Conservation (phyloP, 129 eudicot species). For the Centaurea solstitialis region DNA sequence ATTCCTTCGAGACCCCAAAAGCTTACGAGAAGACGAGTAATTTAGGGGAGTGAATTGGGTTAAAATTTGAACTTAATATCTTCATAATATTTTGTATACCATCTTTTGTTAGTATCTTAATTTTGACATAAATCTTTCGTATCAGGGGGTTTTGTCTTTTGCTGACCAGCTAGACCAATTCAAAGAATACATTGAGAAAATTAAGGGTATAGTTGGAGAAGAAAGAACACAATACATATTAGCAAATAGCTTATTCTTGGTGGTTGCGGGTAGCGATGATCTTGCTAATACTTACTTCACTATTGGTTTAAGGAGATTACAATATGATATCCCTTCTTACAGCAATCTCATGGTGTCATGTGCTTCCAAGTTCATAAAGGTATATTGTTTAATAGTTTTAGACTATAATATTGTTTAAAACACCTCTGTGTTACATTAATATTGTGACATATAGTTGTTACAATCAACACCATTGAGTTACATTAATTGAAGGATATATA, state of each 20-base stretch:
- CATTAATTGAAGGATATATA: conserved; percentile 51
- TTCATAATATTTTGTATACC: background rate
- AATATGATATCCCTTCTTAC: conserved; percentile 60
- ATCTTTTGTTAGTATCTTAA: background rate
- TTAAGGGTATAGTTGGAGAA: conserved; percentile 43
- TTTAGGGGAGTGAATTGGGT: no score
- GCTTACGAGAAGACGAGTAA: no score
- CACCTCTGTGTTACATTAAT: no score
- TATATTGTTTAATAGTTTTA: no score
- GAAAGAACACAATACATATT: conserved; percentile 43
- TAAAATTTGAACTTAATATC: background rate
- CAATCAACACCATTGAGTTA: background rate
- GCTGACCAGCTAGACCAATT: conserved; percentile 49
- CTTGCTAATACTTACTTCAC: conserved; percentile 77
- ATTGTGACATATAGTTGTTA: no score
- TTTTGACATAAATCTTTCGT: background rate
- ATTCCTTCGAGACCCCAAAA: no score
- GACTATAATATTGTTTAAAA: no score
- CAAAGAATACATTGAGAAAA: conserved; percentile 56
- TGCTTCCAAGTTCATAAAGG: conserved; percentile 63
- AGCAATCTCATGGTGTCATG: conserved; percentile 50
- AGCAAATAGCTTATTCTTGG: conserved; percentile 44
- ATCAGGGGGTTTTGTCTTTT: conserved; percentile 52
- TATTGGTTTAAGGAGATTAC: conserved; percentile 32
- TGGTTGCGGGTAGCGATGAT: conserved; percentile 84